These are phyloP conservation scores for Phyllosticta paracitricarpa DNA, from an alignment of 2,329 filamentous ascomycete species.

Conservation along the genomic window DNA sequence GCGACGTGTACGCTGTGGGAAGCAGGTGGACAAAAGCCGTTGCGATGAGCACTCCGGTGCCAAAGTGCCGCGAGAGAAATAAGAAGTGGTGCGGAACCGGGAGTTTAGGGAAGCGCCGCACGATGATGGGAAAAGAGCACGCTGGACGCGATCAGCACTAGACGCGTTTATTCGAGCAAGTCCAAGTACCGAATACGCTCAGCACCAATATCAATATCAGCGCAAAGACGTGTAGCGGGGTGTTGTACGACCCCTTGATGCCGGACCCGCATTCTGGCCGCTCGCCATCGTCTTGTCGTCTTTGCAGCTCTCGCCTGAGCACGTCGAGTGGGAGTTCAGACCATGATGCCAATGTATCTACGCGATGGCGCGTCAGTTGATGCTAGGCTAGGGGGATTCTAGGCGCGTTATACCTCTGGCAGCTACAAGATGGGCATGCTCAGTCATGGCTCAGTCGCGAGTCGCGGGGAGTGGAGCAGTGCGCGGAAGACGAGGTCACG, in stretches of 20 bases:
- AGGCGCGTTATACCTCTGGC: not conserved
- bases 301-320: slow-evolving; percentile 40
- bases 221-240: slow-evolving; percentile 47
- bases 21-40: slow-evolving; percentile 33
- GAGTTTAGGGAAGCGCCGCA: slow-evolving; percentile 27
- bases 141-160: slow-evolving; percentile 15
- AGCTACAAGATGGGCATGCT: not conserved
- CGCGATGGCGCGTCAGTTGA: not conserved
- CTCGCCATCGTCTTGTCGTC: slow-evolving; percentile 36
- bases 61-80: slow-evolving; percentile 31
- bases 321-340: slow-evolving; percentile 31
- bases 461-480: not conserved
- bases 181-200: slow-evolving; percentile 22
- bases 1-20: slow-evolving; percentile 30
- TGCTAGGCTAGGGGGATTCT: not conserved
- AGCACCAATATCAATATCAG: slow-evolving; percentile 46
- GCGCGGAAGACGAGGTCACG: not conserved
- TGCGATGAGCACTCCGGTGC: slow-evolving; percentile 31
- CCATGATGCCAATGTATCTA: slow-evolving; percentile 18
- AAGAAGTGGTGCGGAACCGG: slow-evolving; percentile 30
- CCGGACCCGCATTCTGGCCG: slow-evolving; percentile 44
- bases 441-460: slow-evolving; percentile 2
- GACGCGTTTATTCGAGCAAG: not conserved
- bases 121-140: slow-evolving; percentile 31
- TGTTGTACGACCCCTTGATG: slow-evolving; percentile 42